Conservation (phyloP, 129 eudicot genomes). For the Flaveria bidentis region DNA sequence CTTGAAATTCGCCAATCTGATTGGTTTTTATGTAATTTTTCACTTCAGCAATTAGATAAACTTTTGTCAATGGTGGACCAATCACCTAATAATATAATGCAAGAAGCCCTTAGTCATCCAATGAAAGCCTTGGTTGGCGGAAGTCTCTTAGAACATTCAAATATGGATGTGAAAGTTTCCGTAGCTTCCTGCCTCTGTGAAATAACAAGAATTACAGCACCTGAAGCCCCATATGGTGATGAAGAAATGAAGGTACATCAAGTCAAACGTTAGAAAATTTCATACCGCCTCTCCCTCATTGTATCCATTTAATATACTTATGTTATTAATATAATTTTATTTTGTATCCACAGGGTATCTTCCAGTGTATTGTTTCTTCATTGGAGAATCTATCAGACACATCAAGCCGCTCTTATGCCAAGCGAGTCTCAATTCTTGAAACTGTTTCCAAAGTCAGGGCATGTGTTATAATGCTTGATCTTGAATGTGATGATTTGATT, state of each 20-base stretch:
- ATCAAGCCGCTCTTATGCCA: slow-evolving; percentile 61
- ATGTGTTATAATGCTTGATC: slow-evolving; percentile 91
- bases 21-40: slow-evolving; percentile 13
- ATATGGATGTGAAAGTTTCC: slow-evolving; percentile 67
- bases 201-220: slow-evolving; percentile 90
- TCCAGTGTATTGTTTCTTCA: slow-evolving; percentile 80
- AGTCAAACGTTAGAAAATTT: not conserved
- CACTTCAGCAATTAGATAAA: slow-evolving; percentile 55
- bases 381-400: slow-evolving; percentile 63
- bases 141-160: slow-evolving; percentile 63
- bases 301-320: not conserved
- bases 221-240: slow-evolving; percentile 89
- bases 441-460: slow-evolving; percentile 86
- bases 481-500: slow-evolving; percentile 77
- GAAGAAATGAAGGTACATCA: slow-evolving; percentile 75
- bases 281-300: not conserved
- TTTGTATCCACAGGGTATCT: slow-evolving; percentile 58
- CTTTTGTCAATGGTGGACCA: slow-evolving; percentile 73
- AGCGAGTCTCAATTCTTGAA: slow-evolving; percentile 70
- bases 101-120: slow-evolving; percentile 53
- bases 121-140: slow-evolving; percentile 53
- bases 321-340: slow-evolving; percentile 2
- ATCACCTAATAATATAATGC: slow-evolving; percentile 66
- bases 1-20: slow-evolving; percentile 9
- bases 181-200: slow-evolving; percentile 90